Evolutionary conservation across 176 grass and related monocot genomes (phyloP), one percentile per base, ranked within the genome.

Genomic region (Triticum turgidum): DNA sequence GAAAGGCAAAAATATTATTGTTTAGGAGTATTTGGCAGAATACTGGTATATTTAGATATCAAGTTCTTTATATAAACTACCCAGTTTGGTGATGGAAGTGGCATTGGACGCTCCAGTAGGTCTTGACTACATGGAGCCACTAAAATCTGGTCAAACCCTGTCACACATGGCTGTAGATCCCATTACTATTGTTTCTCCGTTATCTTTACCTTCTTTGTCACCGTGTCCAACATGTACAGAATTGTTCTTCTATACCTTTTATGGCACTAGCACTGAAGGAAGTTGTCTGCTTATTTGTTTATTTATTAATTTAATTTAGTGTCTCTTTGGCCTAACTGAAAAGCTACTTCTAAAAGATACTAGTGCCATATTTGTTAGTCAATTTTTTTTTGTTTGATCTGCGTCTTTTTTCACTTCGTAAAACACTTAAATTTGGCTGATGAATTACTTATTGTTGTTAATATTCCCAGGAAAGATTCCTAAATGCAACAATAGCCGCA

Each of bases 391-490:
- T 83, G 34, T 14, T 62, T 73, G 35, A 83, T 73, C 78, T 65
- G 38, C 27, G 7, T 29, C 73, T 10, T 9, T 20, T 73, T 42
- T 61, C 22, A 72, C 37, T 59, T 73, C 22, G 5, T 83, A 15
- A 42, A 42, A 58, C 5, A 42, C 61, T 73, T 29, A 75, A 45
- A 9, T 65, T 64, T 76, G 32, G 24, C 18, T 76, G 29, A 73
- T 61, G 18, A 25, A 65, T 64, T 87, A 85, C 25, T 73, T 61
- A 79, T 76, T 35, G 7, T 76, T 80, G 59, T 78, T 80, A 77
- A 86, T 61, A 81, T 73, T 65, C 30, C 61, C 85, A 97, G 95
- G 95, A 95, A 76, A 94, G 88, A 82, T 64, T 76, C 66, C 61
- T 73, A 42, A 91, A 93, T 45, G 77, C 74, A 61, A 78, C 84